Evolutionary conservation across 1,139 yeast species (phyloP).

Genomic region (Zygoascus sp.): DNA sequence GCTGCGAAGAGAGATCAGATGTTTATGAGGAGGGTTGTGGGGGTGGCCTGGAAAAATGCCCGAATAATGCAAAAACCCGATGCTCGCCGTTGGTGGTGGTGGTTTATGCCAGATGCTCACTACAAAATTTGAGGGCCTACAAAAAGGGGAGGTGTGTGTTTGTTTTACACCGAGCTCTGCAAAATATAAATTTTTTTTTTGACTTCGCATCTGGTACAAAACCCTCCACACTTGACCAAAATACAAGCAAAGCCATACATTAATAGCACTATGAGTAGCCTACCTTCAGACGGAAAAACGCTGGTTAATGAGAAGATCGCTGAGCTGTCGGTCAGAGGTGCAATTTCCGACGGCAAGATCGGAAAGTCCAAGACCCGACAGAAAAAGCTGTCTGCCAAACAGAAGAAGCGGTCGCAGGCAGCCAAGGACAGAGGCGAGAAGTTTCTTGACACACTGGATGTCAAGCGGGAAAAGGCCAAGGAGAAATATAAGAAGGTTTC

Average conservation of each 20-base stretch:
- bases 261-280: constrained; percentile 8
- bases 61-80: too few species aligned
- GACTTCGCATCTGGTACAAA: background rate
- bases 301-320: constrained; percentile 32
- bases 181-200: background rate
- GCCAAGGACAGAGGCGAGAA: constrained; percentile 30
- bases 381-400: constrained; percentile 21
- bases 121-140: background rate
- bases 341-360: constrained; percentile 18
- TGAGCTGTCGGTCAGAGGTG: constrained; percentile 29
- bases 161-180: too few species aligned
- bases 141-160: background rate
- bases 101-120: background rate
- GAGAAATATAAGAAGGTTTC: constrained; percentile 25
- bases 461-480: constrained; percentile 29
- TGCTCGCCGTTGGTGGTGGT: background rate
- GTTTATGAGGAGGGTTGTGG: too few species aligned
- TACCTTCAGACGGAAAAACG: constrained; percentile 24
- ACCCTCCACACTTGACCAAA: constrained; percentile 27
- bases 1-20: background rate
- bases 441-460: constrained; percentile 27
- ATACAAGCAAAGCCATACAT: constrained; percentile 23
- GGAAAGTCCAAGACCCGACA: constrained; percentile 16
- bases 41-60: too few species aligned
- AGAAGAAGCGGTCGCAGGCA: constrained; percentile 26